Evolutionary conservation across 208 protist genomes (phyloP), one percentile per base, ranked within the genome.

Genomic region (Wallacemonas rigidus): DNA sequence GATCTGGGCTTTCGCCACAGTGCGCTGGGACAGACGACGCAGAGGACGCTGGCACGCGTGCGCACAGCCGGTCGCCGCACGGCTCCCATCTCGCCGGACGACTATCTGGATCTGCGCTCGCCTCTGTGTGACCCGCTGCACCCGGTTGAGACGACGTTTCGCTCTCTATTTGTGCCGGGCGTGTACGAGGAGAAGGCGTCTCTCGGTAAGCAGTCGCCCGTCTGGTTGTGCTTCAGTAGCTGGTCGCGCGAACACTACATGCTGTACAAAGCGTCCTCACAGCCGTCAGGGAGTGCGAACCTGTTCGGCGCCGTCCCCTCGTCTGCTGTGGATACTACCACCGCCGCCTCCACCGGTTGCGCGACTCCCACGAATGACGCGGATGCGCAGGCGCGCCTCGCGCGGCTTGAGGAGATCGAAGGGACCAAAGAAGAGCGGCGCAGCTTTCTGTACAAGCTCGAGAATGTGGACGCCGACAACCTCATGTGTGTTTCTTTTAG

Each of bases 401-500:
- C 6, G 40, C n/a, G 50, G 43, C 14, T 64, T 2, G 51, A 44
- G 1, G 4, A 43, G 65, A 9, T 35, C 5, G 56, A 15, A 36
- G 17, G 36, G 43, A 8, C 47, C 6, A 11, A 1, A 12, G 67
- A 71, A 51, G 70, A 68, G 50, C 67, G 70, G 38, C 76, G 62
- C 61, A 68, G 81, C 63, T 86, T 93, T 57, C 82, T 95, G 39
- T 91, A 86, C 74, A 95, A 95, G 75, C 79, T 74, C 26, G 87
- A 92, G 71, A 86, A 86, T 55, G 81, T 92, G 35, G 84, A 92
- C 74, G 79, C 83, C 3, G 90, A 95, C 69, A 85, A 93, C 72
- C 80, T 95, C 39, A 90, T 95, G 86, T 95, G 90, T 67, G 77
- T 95, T 44, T 82, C 74, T 2, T 83, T 77, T 8, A 72, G 85